Conservation (phyloP, 441 rosid species). For the Gossypium lobatum region DNA sequence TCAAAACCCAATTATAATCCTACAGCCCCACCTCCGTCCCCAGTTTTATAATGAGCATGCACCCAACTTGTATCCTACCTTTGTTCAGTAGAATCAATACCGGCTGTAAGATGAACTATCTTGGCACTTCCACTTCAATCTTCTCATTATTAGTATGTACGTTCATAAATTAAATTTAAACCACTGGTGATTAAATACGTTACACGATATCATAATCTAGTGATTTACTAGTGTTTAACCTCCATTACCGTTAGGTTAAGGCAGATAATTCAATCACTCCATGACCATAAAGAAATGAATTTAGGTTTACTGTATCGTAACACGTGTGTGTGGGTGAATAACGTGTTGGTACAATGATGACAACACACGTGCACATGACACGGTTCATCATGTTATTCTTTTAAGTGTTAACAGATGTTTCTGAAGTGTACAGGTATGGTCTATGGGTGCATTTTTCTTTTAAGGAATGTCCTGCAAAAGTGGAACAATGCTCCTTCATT, state of each 20-base stretch:
- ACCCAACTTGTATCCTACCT: background rate
- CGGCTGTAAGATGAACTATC: slow-evolving; percentile 2
- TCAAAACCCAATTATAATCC: background rate
- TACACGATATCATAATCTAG: background rate
- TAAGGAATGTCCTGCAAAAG: slow-evolving; percentile 39
- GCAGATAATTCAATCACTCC: background rate
- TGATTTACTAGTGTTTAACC: background rate
- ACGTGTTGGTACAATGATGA: slow-evolving; percentile 27
- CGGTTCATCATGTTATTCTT: slow-evolving; percentile 13
- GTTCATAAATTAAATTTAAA: background rate
- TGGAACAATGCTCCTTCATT: slow-evolving; percentile 31
- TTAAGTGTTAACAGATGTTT: slow-evolving; percentile 21
- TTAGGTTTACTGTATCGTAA: background rate
- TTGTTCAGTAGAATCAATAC: slow-evolving; percentile 11
- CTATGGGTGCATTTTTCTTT: slow-evolving; percentile 32
- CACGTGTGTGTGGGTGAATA: background rate
- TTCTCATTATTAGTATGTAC: background rate
- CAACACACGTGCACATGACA: slow-evolving; percentile 39
- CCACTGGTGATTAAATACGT: background rate
- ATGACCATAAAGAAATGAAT: background rate
- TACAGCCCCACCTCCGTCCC: background rate
- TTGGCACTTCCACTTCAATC: background rate
- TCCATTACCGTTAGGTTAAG: background rate
- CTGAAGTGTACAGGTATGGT: slow-evolving; percentile 12
- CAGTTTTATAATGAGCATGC: background rate